phyloP scores from a whole-genome alignment of 2,329 filamentous ascomycete genomes.

The Ciborinia camelliae region DNA sequence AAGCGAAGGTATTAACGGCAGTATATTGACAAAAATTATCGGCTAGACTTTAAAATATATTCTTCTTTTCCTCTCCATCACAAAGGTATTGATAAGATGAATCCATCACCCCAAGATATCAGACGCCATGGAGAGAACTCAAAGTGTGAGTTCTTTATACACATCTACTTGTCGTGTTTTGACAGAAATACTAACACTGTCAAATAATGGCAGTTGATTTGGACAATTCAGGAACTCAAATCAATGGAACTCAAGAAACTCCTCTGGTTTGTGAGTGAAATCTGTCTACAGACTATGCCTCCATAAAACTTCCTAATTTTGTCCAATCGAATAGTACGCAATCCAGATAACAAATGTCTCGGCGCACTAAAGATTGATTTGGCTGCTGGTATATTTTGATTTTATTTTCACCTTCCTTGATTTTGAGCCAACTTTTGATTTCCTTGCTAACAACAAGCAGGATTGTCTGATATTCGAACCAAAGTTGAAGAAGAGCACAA shows the following conservation, averaged over 20 bases:
- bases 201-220: not conserved
- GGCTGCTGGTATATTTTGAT: slow-evolving; percentile 1
- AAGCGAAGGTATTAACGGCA: not conserved
- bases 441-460: not conserved
- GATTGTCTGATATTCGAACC: slow-evolving; percentile 9
- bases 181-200: not conserved
- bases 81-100: not conserved
- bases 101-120: not conserved
- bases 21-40: not conserved
- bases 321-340: not conserved
- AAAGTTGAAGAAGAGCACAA: slow-evolving; percentile 12
- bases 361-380: slow-evolving; percentile 3
- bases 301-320: slow-evolving; percentile 5
- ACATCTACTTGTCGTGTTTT: not conserved
- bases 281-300: not conserved
- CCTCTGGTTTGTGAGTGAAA: not conserved
- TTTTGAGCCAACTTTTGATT: not conserved
- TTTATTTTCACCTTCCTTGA: not conserved
- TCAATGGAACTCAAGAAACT: not conserved
- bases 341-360: not conserved
- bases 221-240: not conserved
- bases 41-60: not conserved
- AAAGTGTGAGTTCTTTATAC: not conserved
- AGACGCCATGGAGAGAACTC: not conserved
- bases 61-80: not conserved